Base-by-base conservation (phyloP, 2,329 filamentous ascomycete genomes). In the Microdochium nivale region DNA sequence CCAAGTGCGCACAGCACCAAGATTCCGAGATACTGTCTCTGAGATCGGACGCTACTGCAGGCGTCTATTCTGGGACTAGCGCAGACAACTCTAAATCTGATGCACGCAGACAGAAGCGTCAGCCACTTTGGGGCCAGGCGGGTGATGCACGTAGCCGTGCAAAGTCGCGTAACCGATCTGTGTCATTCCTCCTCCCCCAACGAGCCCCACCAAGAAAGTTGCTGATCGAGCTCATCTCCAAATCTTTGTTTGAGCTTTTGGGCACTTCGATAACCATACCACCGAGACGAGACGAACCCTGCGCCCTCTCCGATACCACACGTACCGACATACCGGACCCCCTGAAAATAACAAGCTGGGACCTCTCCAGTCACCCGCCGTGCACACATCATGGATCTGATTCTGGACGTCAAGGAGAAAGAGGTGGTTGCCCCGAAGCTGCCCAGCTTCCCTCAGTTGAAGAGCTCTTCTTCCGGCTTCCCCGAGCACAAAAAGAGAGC, bases 401-500 rank as follows among this genome's bases (percentile, higher is more conserved):
- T 95, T 44, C 79, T 80, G 51, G 91, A 96, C 59, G 83, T 97
- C 56, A 78, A 87, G 61, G 92, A 97, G 71, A 86, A 88, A 55
- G 78, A 82, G 46, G 69, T 80, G 25, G 68, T 74, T 14, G 68
- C 75, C 24, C 75, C 81, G 23, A 84, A 81, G 56, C 77, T 87
- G 3, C 84, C 86, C 9, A 75, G 76, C 37, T 80, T 83, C 10
- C 84, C 86, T 14, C 76, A 77, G 47, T 71, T 80, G 40, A 80
- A 80, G 49, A 69, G 72, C 10, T 71, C 75, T 21, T 68, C 75
- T 3, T 83, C 80, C 13, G 94, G 94, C 1, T 97, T 97, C 59
- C 94, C 94, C n/a, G 82, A 84, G 53, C 91, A 90, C 67, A 94
- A 87, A 67, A 90, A 87, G 67, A 90, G 88, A 65, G 83, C 91